Evolutionary conservation across 805 yeast species (phyloP).

Genomic region (Scheffersomyces spartinae): DNA sequence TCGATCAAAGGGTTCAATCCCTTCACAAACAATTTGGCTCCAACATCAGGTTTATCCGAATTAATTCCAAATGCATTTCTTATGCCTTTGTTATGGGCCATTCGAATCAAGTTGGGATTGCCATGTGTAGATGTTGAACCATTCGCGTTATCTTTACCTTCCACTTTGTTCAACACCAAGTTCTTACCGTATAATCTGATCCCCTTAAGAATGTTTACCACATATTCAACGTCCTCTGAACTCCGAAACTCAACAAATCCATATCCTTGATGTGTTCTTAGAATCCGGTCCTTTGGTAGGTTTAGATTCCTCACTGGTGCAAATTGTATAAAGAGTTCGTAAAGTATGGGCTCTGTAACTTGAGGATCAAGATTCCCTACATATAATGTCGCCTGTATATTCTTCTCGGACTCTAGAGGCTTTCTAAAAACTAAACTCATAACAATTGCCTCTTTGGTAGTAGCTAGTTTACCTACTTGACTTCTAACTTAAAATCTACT

Average conservation of each 20-base stretch:
- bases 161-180: slow-evolving; percentile 36
- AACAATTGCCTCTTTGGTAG: neutral
- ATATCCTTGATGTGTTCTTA: slow-evolving; percentile 68
- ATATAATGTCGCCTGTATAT: slow-evolving; percentile 56
- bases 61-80: slow-evolving; percentile 9
- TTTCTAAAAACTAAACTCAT: slow-evolving; percentile 14
- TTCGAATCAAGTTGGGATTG: slow-evolving; percentile 5
- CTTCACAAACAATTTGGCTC: slow-evolving; percentile 43
- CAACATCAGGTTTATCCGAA: too few relatives aligned
- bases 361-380: slow-evolving; percentile 74
- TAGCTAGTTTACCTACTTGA: neutral
- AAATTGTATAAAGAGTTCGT: slow-evolving; percentile 76
- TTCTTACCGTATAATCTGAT: slow-evolving; percentile 49
- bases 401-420: slow-evolving; percentile 34
- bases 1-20: slow-evolving; percentile 60
- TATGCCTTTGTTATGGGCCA: slow-evolving; percentile 8
- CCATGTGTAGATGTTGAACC: slow-evolving; percentile 2
- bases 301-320: slow-evolving; percentile 64
- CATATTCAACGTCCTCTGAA: slow-evolving; percentile 59
- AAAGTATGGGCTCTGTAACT: slow-evolving; percentile 60
- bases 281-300: slow-evolving; percentile 70
- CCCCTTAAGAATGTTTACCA: slow-evolving; percentile 47
- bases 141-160: slow-evolving; percentile 2
- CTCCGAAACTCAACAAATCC: slow-evolving; percentile 71
- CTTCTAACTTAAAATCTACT: neutral